A percentile compares a stretch with the other conserved stretches of the same genome.
phyloP scores from a whole-genome alignment of 345 rosid genomes.

The Melaleuca quinquenervia region DNA sequence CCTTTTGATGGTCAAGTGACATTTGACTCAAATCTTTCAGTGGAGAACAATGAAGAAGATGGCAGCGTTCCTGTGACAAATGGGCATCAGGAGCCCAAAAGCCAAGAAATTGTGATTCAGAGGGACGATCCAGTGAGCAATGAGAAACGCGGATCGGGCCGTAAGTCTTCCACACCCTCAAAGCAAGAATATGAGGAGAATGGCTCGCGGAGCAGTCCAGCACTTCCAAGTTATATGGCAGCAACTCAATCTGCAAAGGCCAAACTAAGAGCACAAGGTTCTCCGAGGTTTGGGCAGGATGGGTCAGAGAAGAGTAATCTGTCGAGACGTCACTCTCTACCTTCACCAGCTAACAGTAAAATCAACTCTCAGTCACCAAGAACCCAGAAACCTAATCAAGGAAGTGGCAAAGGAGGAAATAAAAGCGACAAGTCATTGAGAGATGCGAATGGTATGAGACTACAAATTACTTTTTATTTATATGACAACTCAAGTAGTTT shows the following conservation, averaged over 20 bases:
- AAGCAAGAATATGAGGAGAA: constrained; percentile 62
- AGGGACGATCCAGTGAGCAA: constrained; percentile 37
- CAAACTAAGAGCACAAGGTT: constrained; percentile 70
- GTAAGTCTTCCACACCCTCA: constrained; percentile 27
- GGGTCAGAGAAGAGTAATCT: constrained; percentile 39
- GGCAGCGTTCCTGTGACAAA: constrained; percentile 33
- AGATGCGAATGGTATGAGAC: constrained; percentile 52
- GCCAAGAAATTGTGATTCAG: constrained; percentile 1
- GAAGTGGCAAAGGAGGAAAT: constrained; percentile 46
- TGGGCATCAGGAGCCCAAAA: constrained; percentile 21
- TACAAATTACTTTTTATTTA: background rate
- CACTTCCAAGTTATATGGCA: constrained; percentile 85
- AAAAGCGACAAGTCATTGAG: constrained; percentile 38
- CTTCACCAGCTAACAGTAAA: constrained; percentile 53
- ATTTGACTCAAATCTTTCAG: constrained; percentile 23
- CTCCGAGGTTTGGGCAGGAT: constrained; percentile 57
- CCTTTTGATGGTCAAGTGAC: constrained; percentile 14
- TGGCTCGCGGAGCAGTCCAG: constrained; percentile 47
- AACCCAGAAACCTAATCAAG: constrained; percentile 38
- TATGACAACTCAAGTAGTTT: background rate
- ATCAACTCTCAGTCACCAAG: constrained; percentile 71
- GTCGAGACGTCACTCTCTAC: constrained; percentile 66
- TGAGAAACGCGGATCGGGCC: constrained; percentile 39
- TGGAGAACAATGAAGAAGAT: constrained; percentile 19
- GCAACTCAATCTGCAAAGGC: constrained; percentile 93